Percentiles rank a stretch among this genome's conserved stretches.
Conservation (phyloP, 305 asterid genomes). For the Euphrasia arctica region DNA sequence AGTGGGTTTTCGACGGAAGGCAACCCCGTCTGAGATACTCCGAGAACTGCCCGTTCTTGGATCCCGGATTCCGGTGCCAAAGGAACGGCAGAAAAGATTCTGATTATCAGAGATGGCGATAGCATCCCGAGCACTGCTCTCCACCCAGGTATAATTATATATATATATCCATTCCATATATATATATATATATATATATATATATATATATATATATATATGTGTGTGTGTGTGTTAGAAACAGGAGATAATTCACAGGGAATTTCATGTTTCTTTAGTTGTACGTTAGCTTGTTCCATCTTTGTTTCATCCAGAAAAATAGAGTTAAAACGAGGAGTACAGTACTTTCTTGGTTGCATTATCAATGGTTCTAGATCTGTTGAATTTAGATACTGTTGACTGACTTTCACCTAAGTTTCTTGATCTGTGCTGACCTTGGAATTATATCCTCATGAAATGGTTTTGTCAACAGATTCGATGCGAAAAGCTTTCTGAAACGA, state of each 20-base stretch:
- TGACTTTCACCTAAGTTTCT: too few relatives aligned
- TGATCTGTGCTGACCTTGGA: too few relatives aligned
- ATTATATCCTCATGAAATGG: too few relatives aligned
- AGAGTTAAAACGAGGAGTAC: too few relatives aligned
- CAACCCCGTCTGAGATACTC: slow-evolving; percentile 39
- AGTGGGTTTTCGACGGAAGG: slow-evolving; percentile 66
- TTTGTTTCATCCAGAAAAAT: too few relatives aligned
- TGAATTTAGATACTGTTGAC: too few relatives aligned
- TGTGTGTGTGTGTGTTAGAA: too few relatives aligned
- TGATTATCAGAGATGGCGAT: slow-evolving; percentile 72
- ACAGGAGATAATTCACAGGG: background rate
- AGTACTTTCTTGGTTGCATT: too few relatives aligned
- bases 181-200: too few relatives aligned
- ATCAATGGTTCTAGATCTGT: background rate
- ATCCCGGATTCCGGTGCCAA: slow-evolving; percentile 81
- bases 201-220: too few relatives aligned
- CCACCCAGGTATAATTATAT: slow-evolving; percentile 54
- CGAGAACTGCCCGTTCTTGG: slow-evolving; percentile 80
- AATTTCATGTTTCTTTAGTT: background rate
- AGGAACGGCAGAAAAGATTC: slow-evolving; percentile 52
- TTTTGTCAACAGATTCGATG: slow-evolving; percentile 51
- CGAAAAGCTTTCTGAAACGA: slow-evolving; percentile 53
- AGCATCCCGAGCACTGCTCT: slow-evolving; percentile 67
- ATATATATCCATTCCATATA: too few relatives aligned
- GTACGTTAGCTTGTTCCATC: too few relatives aligned